phyloP scores from a whole-genome alignment of 257 asterid species.

The Solanum piurae region DNA sequence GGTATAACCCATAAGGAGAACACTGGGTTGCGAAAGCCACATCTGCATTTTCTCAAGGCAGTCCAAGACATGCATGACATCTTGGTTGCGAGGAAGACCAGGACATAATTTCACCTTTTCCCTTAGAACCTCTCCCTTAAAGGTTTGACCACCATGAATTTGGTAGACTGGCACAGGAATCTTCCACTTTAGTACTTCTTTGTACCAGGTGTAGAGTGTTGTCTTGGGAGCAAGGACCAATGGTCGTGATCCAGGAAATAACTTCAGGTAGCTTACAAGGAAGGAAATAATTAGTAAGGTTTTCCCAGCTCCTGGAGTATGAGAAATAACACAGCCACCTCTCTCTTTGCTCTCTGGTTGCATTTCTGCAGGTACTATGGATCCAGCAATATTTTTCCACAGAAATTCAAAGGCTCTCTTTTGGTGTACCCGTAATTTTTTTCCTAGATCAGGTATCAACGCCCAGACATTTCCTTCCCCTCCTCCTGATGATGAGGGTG shows the following conservation, averaged over 20 bases:
- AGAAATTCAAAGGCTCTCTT: constrained; percentile 82
- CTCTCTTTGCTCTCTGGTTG: constrained; percentile 44
- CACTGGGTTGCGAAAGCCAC: constrained; percentile 96
- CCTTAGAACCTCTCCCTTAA: constrained; percentile 84
- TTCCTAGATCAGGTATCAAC: constrained; percentile 69
- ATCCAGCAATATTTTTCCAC: constrained; percentile 93
- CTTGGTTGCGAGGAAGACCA: constrained; percentile 84
- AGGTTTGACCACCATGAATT: constrained; percentile 97
- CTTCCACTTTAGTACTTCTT: constrained; percentile 92
- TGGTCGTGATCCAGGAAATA: constrained; percentile 89
- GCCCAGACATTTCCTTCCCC: constrained; percentile 78
- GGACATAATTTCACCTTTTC: constrained; percentile 69
- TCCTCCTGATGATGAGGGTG: constrained; percentile 36
- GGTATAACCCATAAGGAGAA: constrained; percentile 93
- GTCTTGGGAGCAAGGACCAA: constrained; percentile 96
- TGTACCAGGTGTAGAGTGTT: constrained; percentile 91
- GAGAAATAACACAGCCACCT: constrained; percentile 96
- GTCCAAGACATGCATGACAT: constrained; percentile 96
- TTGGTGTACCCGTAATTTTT: constrained; percentile 63
- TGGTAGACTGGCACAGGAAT: constrained; percentile 93
- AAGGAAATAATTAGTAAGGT: constrained; percentile 84
- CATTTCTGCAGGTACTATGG: constrained; percentile 66
- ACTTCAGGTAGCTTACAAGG: constrained; percentile 82
- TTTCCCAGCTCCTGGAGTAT: constrained; percentile 96
- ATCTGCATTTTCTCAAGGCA: constrained; percentile 90